phyloP scores from a whole-genome alignment of 345 rosid genomes.

The Cochlearia excelsa region DNA sequence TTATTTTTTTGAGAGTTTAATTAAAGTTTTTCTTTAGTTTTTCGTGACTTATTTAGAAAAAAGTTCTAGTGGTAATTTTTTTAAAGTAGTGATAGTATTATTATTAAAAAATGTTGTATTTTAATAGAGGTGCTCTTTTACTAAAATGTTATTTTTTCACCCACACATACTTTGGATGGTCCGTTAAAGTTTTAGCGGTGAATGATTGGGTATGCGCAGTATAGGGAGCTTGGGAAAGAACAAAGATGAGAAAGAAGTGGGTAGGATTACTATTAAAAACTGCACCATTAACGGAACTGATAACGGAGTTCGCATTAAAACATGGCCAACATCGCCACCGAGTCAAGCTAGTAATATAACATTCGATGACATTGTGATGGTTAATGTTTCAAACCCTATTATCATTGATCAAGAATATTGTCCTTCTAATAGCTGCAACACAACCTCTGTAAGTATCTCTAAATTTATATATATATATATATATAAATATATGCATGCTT shows the following conservation, averaged over 20 bases:
- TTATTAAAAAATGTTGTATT: too few species aligned
- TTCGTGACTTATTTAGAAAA: too few species aligned
- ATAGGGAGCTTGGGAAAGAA: slow-evolving; percentile 49
- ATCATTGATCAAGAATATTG: slow-evolving; percentile 38
- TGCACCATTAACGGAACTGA: slow-evolving; percentile 34
- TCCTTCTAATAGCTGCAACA: slow-evolving; percentile 18
- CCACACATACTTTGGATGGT: neutral
- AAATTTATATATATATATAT: too few species aligned
- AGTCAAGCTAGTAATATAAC: slow-evolving; percentile 1
- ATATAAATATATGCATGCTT: too few species aligned
- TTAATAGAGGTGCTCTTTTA: too few species aligned
- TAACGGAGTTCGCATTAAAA: too few species aligned
- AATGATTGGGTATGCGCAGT: slow-evolving; percentile 20
- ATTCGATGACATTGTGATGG: slow-evolving; percentile 26
- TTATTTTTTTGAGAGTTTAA: too few species aligned
- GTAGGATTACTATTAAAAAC: slow-evolving; percentile 31
- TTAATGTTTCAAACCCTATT: slow-evolving; percentile 28
- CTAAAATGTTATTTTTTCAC: too few species aligned
- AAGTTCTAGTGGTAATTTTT: too few species aligned
- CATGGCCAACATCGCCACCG: slow-evolving; percentile 7
- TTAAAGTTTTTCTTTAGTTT: too few species aligned
- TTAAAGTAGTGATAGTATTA: too few species aligned
- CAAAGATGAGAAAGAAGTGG: slow-evolving; percentile 29
- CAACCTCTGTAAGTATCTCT: slow-evolving; percentile 5
- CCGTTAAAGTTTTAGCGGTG: neutral